Conservation (phyloP, 192 early-diverging fungal genomes). For the Dimargaris cristalligena region DNA sequence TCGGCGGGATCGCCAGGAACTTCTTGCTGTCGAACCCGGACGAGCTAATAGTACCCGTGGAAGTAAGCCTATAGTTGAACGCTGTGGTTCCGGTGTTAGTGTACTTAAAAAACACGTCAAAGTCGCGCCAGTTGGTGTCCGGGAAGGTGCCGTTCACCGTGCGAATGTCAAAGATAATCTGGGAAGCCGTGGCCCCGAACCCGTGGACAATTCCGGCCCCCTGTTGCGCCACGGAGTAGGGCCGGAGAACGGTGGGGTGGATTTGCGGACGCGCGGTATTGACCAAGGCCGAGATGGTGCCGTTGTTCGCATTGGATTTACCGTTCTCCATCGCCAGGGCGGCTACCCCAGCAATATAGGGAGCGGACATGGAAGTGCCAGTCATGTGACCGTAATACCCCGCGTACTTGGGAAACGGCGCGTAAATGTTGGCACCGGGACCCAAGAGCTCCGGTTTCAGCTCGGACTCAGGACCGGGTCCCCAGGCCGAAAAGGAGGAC, state of each 20-base stretch:
- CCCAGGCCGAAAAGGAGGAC: constrained; percentile 40
- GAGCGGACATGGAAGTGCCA: constrained; percentile 73
- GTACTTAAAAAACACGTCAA: background rate
- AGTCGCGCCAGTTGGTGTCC: background rate
- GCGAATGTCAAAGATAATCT: background rate
- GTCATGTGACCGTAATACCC: constrained; percentile 28
- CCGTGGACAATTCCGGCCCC: background rate
- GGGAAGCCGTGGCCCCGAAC: background rate
- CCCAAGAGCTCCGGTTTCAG: constrained; percentile 42
- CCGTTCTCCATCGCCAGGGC: constrained; percentile 30
- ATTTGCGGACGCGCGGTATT: background rate
- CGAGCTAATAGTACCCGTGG: background rate
- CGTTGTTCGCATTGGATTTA: background rate
- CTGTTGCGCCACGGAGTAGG: background rate
- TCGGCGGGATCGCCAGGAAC: background rate
- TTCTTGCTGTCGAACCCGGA: background rate
- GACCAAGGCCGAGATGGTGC: background rate
- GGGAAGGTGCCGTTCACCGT: background rate
- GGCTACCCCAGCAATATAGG: constrained; percentile 49
- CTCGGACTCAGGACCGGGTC: constrained; percentile 38
- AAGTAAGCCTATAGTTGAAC: background rate
- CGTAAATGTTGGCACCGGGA: constrained; percentile 55
- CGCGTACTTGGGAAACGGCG: constrained; percentile 30
- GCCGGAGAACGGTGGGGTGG: background rate
- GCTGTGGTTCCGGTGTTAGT: background rate